Evolutionary conservation across 371 early-diverging fungal genomes (phyloP).

Genomic region (Scutellospora calospora): DNA sequence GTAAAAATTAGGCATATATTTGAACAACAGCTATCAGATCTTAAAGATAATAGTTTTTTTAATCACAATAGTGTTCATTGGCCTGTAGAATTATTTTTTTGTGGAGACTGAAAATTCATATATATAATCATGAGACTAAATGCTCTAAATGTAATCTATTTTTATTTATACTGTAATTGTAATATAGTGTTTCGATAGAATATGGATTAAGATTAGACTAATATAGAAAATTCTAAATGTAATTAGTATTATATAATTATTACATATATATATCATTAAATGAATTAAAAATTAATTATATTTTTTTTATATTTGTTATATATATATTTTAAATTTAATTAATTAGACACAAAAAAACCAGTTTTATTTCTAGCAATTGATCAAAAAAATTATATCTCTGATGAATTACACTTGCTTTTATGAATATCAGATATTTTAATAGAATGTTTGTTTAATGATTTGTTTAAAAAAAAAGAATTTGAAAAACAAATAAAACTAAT

Average conservation of each 20-base stretch:
- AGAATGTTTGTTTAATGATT: constrained; percentile 4
- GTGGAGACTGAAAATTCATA: background rate
- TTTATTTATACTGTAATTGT: background rate
- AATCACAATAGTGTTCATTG: constrained; percentile 7
- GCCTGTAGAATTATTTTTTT: constrained; percentile 8
- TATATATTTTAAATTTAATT: too few relatives aligned
- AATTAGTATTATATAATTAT: background rate
- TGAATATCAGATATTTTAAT: constrained; percentile 13
- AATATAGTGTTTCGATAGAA: background rate
- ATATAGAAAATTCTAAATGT: background rate
- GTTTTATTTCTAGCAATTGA: background rate
- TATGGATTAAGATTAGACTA: background rate
- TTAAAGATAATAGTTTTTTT: background rate
- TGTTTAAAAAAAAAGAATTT: constrained; percentile 14
- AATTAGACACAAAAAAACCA: background rate
- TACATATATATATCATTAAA: too few relatives aligned
- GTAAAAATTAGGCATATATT: background rate
- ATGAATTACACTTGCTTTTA: constrained; percentile 17
- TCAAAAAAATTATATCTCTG: constrained; percentile 1
- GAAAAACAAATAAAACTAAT: background rate
- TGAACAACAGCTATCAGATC: background rate
- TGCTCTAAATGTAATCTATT: background rate
- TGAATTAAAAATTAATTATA: too few relatives aligned
- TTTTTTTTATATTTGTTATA: too few relatives aligned
- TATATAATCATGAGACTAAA: background rate